These are phyloP conservation scores for Ziziphus jujuba DNA, from an alignment of 306 rosid species.

Conservation along the genomic window DNA sequence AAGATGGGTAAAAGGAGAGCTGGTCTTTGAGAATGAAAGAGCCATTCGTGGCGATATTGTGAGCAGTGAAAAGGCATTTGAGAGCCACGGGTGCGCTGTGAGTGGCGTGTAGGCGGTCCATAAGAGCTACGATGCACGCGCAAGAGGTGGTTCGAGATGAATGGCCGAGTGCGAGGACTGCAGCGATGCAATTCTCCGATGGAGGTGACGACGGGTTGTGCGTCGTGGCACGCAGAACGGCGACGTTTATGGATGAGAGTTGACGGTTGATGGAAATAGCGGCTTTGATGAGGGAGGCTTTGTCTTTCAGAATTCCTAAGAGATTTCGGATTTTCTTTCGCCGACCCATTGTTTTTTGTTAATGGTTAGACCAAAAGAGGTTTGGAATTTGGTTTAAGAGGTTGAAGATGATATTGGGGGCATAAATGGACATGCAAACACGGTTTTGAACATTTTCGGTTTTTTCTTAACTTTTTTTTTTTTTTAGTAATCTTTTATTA, in stretches of 20 bases:
- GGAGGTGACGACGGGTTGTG: slow-evolving; percentile 53
- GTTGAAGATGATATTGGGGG: too few relatives aligned
- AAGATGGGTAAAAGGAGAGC: slow-evolving; percentile 47
- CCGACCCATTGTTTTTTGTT: slow-evolving; percentile 28
- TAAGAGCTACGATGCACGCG: slow-evolving; percentile 55
- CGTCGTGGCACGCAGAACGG: slow-evolving; percentile 77
- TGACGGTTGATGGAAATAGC: slow-evolving; percentile 47
- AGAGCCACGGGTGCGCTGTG: slow-evolving; percentile 65
- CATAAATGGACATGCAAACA: background rate
- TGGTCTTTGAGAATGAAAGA: slow-evolving; percentile 53
- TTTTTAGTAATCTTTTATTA: too few relatives aligned
- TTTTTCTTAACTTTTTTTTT: too few relatives aligned
- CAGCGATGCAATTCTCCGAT: slow-evolving; percentile 42
- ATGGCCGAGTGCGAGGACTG: slow-evolving; percentile 41
- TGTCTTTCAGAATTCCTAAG: slow-evolving; percentile 60
- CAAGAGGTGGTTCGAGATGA: slow-evolving; percentile 39
- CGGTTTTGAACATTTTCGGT: slow-evolving; percentile 4
- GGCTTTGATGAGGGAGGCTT: slow-evolving; percentile 60
- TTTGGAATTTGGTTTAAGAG: too few relatives aligned
- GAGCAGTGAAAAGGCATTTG: slow-evolving; percentile 73
- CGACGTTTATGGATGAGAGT: slow-evolving; percentile 40
- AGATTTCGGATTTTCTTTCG: slow-evolving; percentile 38
- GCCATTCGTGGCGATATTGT: slow-evolving; percentile 46
- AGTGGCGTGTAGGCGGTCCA: slow-evolving; percentile 74
- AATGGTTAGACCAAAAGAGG: too few relatives aligned